Percentiles rank a stretch among this genome's conserved stretches.
These are phyloP conservation scores for Zymoseptoria brevis DNA, from an alignment of 2,329 filamentous ascomycete species.

Conservation along the genomic window DNA sequence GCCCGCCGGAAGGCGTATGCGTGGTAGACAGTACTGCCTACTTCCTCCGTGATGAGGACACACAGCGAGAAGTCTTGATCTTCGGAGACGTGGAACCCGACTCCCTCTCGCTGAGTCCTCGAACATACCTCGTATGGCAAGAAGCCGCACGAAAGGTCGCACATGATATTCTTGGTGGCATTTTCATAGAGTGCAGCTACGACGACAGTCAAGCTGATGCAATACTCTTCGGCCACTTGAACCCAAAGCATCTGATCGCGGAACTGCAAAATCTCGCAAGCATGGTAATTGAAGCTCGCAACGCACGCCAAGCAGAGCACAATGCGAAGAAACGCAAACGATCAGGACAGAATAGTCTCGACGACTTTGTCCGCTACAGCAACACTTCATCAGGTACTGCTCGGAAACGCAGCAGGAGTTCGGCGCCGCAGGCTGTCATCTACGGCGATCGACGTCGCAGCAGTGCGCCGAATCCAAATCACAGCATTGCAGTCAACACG, in stretches of 20 bases:
- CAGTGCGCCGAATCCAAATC: conserved; percentile 10
- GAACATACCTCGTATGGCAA: conserved; percentile 76
- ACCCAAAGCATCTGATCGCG: conserved; percentile 70
- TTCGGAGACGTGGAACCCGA: conserved; percentile 97
- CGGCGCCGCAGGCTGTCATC: conserved; percentile 15
- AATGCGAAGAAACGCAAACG: conserved; percentile 59
- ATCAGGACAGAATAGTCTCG: conserved; percentile 32
- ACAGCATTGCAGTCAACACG: conserved; percentile 1
- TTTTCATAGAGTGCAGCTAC: conserved; percentile 96
- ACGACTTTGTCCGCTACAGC: conserved; percentile 12
- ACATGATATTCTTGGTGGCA: conserved; percentile 61
- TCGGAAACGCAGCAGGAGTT: conserved; percentile 29
- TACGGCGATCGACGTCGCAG: conserved; percentile 14
- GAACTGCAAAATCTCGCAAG: conserved; percentile 67
- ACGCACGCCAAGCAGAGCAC: conserved; percentile 27
- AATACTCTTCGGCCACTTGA: conserved; percentile 79
- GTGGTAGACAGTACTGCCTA: conserved; percentile 87
- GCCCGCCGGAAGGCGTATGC: conserved; percentile 38
- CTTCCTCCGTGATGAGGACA: conserved; percentile 61
- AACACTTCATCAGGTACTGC: conserved; percentile 19
- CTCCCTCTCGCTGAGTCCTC: conserved; percentile 68
- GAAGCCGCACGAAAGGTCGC: conserved; percentile 82
- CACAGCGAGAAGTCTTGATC: conserved; percentile 72
- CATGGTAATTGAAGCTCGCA: conserved; percentile 53
- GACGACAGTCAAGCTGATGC: conserved; percentile 70